Conservation (phyloP, 257 asterid genomes). For the Solanum etuberosum region DNA sequence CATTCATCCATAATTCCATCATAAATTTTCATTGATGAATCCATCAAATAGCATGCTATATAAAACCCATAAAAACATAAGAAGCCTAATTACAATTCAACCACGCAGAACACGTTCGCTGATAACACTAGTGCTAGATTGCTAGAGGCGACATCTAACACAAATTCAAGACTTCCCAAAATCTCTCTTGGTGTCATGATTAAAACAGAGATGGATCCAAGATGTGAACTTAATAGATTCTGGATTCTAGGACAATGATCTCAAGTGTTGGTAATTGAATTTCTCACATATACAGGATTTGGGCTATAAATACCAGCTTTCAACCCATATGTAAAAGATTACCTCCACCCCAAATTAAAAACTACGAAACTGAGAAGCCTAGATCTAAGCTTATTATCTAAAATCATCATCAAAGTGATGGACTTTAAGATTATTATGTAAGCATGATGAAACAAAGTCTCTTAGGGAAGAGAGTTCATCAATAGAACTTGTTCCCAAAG, state of each 20-base stretch:
- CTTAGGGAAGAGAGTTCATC: neutral
- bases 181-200: neutral
- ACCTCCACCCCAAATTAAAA: neutral
- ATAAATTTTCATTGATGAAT: neutral
- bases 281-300: neutral
- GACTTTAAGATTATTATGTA: neutral
- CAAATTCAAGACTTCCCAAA: neutral
- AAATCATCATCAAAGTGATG: neutral
- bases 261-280: neutral
- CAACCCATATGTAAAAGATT: neutral
- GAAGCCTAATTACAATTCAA: neutral
- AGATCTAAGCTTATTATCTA: neutral
- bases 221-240: neutral
- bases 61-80: neutral
- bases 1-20: neutral
- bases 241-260: neutral
- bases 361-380: neutral
- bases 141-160: neutral
- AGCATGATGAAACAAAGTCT: neutral
- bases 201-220: neutral
- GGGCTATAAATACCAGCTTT: neutral
- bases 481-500: neutral
- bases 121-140: neutral
- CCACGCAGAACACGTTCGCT: neutral
- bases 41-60: neutral